phyloP scores from a whole-genome alignment of 441 rosid genomes.

The Corymbia citriodora region DNA sequence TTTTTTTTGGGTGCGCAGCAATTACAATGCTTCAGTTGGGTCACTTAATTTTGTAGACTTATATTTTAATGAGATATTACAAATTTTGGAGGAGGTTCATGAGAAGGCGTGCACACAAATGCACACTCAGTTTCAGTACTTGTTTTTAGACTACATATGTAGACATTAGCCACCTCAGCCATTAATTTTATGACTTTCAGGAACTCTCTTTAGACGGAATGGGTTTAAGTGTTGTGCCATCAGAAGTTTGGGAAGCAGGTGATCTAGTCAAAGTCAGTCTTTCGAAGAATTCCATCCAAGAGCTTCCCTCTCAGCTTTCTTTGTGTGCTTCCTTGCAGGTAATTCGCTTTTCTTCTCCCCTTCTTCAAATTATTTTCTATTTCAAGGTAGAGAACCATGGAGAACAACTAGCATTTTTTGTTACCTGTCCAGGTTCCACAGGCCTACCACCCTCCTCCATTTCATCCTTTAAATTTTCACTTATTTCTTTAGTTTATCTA shows the following conservation, averaged over 20 bases:
- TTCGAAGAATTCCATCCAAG: constrained; percentile 77
- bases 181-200: constrained; percentile 26
- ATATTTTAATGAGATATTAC: background rate
- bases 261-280: constrained; percentile 72
- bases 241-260: constrained; percentile 78
- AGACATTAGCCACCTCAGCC: background rate
- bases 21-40: background rate
- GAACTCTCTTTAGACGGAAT: constrained; percentile 73
- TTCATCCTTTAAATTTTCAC: background rate
- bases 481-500: background rate
- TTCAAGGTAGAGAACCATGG: background rate
- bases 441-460: background rate
- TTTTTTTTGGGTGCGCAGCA: background rate
- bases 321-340: constrained; percentile 71
- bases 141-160: background rate
- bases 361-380: background rate
- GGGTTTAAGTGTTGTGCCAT: constrained; percentile 67
- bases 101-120: background rate
- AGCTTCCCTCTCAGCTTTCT: constrained; percentile 74
- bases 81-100: background rate
- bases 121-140: background rate
- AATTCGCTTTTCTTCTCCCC: background rate
- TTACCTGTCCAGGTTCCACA: background rate
- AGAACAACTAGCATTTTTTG: background rate
- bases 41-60: background rate